Base-by-base conservation (phyloP, 257 asterid genomes). In the Anisodus acutangulus region DNA sequence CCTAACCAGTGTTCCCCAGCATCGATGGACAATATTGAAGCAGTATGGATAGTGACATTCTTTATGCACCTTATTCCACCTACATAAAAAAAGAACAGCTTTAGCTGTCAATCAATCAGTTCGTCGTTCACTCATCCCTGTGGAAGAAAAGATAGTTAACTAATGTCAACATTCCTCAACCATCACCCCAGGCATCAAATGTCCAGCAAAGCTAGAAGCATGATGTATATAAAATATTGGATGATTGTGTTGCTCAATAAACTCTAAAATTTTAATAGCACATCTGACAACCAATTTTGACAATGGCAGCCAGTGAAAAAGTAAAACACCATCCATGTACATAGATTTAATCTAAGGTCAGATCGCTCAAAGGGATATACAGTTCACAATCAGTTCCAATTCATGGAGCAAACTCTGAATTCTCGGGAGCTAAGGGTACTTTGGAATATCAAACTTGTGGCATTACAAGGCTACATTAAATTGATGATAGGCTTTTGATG, bases 1-100 rank as follows among this genome's bases (percentile, higher is more conserved):
- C 98, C 99, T 70, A 96, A 87, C 99, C 99, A 96, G 88, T 96
- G 94, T 82, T 96, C 99, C 70, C 97, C 93, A 16, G 97, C 97
- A 86, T 91, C 92, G 88, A 96, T 88, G 82, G 99, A 96, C 91
- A 96, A 85, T 88, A 96, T 91, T 62, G 98, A 86, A 74, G 93
- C 84, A 66, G 87, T 89, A 83, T 96, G 98, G 84, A 92, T 88
- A 37, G 98, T 91, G 81, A 94, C 94, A 89, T 92, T 94, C 94
- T 96, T 96, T 69, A 89, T 89, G 85, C 98, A 92, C 86, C 91
- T 92, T 87, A 94, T 85, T 60, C 93, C 93, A 85, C 98, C 98
- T 95, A 86, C 68, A 78, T 47, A 88, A 19, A 49, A 82, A n/a
- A 45, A 83, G 13, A 53, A 53, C 47, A 78, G 64, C 64, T 26